These are phyloP conservation scores for Haplosporangium sp. DNA, from an alignment of 371 early-diverging fungal genomes.

Conservation along the genomic window DNA sequence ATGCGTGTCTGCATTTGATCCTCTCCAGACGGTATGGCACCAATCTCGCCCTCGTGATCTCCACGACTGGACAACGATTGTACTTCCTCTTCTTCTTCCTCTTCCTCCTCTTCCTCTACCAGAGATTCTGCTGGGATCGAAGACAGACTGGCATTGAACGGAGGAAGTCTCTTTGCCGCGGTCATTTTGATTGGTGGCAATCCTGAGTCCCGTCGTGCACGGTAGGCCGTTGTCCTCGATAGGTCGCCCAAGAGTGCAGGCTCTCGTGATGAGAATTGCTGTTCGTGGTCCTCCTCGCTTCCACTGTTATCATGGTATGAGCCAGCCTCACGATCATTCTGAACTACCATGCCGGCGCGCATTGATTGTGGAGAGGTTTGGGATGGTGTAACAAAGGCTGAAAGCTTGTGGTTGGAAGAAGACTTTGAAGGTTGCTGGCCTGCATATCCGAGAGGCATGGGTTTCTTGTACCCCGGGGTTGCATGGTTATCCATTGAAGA, in stretches of 20 bases:
- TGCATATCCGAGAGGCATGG: conserved; percentile 30
- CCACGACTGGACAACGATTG: conserved; percentile 3
- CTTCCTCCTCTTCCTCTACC: conserved; percentile 36
- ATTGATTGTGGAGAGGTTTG: conserved; percentile 41
- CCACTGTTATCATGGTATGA: conserved; percentile 34
- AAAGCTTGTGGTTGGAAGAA: conserved; percentile 20
- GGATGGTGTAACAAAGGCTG: conserved; percentile 40
- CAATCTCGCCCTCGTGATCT: conserved; percentile 30
- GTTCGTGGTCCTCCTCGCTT: conserved; percentile 40
- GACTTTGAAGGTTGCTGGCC: conserved; percentile 7
- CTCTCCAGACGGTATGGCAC: conserved; percentile 21
- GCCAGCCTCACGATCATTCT: conserved; percentile 7
- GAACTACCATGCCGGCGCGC: conserved; percentile 16
- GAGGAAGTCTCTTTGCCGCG: conserved; percentile 47
- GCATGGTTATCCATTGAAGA: conserved; percentile 33
- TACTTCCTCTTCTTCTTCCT: conserved; percentile 20
- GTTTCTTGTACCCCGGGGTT: conserved; percentile 23
- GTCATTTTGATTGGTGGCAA: conserved; percentile 41
- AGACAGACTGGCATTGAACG: conserved; percentile 21
- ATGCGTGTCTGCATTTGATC: conserved; percentile 25
- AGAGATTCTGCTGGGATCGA: conserved; percentile 28
- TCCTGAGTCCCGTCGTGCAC: conserved; percentile 41
- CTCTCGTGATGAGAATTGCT: conserved; percentile 13
- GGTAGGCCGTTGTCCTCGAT: conserved; percentile 7
- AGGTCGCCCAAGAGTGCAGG: conserved; percentile 30